A percentile compares a stretch with the other conserved stretches of the same genome.
These are phyloP conservation scores for Xylariaceae sp. DNA, from an alignment of 2,329 filamentous ascomycete genomes.

Conservation along the genomic window DNA sequence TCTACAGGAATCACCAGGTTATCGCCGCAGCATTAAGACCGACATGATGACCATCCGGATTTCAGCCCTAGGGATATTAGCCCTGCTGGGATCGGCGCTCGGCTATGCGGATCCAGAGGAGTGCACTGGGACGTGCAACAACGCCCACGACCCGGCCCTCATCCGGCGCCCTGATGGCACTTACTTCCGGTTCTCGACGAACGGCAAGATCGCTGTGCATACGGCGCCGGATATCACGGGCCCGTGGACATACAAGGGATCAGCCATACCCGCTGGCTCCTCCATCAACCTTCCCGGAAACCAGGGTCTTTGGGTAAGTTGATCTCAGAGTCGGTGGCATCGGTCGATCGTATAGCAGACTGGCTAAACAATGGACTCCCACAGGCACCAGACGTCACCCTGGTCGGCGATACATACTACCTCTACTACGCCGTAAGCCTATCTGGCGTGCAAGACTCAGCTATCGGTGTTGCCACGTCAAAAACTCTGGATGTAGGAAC, in stretches of 20 bases:
- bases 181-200: slow-evolving; percentile 43
- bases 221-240: slow-evolving; percentile 37
- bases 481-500: slow-evolving; percentile 47
- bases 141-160: slow-evolving; percentile 40
- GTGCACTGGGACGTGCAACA: slow-evolving; percentile 39
- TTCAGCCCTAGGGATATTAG: slow-evolving; percentile 23
- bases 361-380: neutral
- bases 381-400: slow-evolving; percentile 59
- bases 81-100: slow-evolving; percentile 21
- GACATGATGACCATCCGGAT: slow-evolving; percentile 9
- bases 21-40: neutral
- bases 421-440: slow-evolving; percentile 65
- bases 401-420: slow-evolving; percentile 55
- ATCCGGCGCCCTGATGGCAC: slow-evolving; percentile 40
- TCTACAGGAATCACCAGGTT: neutral
- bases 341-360: neutral
- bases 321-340: neutral
- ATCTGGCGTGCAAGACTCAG: slow-evolving; percentile 57
- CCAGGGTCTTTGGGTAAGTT: slow-evolving; percentile 39
- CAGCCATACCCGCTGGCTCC: slow-evolving; percentile 36
- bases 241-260: slow-evolving; percentile 40
- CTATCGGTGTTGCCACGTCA: slow-evolving; percentile 53
- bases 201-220: slow-evolving; percentile 38
- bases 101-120: slow-evolving; percentile 36
- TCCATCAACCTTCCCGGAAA: slow-evolving; percentile 36